These are phyloP conservation scores for Cryptococcus jaspeensis DNA, from an alignment of 1,284 basidiomycete genomes.

Conservation along the genomic window DNA sequence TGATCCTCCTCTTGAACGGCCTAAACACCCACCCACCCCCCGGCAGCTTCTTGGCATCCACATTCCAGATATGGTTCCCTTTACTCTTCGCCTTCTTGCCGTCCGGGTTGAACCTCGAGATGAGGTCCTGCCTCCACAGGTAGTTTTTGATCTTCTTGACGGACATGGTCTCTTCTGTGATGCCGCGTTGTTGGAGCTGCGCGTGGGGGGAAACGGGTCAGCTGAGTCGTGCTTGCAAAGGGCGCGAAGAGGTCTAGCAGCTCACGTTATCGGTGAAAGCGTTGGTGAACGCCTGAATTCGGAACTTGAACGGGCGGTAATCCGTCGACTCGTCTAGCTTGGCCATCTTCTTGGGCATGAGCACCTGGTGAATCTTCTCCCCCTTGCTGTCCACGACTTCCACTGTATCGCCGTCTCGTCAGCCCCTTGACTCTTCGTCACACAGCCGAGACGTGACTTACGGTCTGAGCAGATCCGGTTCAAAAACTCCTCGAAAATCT, in stretches of 20 bases:
- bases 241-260: neutral
- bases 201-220: too few species aligned
- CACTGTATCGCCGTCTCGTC: constrained; percentile 59
- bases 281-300: constrained; percentile 97
- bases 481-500: constrained; percentile 87
- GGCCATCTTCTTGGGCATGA: constrained; percentile 99
- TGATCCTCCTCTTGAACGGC: constrained; percentile 82
- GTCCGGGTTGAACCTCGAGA: constrained; percentile 97
- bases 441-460: constrained; percentile 54
- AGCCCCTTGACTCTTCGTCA: neutral
- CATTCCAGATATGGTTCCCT: constrained; percentile 99
- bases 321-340: constrained; percentile 91
- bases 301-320: constrained; percentile 98
- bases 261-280: constrained; percentile 88
- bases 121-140: constrained; percentile 87
- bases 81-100: constrained; percentile 99
- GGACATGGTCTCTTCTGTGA: constrained; percentile 57
- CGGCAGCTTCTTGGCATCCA: constrained; percentile 81
- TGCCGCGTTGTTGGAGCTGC: constrained; percentile 48
- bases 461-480: constrained; percentile 86
- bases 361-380: constrained; percentile 94
- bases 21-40: constrained; percentile 87
- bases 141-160: constrained; percentile 84
- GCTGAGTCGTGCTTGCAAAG: neutral
- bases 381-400: constrained; percentile 91